A percentile compares a stretch with the other conserved stretches of the same genome.
Evolutionary conservation across 192 early-diverging fungal genomes (phyloP).

Genomic region (Coemansia sp.): DNA sequence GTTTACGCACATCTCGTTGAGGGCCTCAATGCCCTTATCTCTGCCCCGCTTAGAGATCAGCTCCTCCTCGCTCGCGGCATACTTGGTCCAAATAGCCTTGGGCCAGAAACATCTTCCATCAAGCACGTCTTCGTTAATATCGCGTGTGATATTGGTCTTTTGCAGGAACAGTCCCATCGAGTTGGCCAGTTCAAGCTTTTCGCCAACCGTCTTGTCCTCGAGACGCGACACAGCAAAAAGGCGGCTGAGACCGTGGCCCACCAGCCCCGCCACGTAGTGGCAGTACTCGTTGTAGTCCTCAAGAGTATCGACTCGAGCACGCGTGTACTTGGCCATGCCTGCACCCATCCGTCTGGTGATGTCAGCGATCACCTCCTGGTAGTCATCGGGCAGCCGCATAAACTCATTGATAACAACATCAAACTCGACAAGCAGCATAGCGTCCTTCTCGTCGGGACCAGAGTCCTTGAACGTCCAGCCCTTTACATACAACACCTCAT

Average conservation of each 20-base stretch:
- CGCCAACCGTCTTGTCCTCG: slow-evolving; percentile 63
- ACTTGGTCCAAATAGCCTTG: slow-evolving; percentile 87
- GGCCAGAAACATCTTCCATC: slow-evolving; percentile 97
- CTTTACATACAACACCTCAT: slow-evolving; percentile 73
- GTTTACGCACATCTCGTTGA: slow-evolving; percentile 89
- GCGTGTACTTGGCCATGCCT: slow-evolving; percentile 92
- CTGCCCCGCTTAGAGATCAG: slow-evolving; percentile 71
- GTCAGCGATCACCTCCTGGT: slow-evolving; percentile 86
- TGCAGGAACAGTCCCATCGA: slow-evolving; percentile 98
- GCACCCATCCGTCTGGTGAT: slow-evolving; percentile 91
- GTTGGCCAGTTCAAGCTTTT: slow-evolving; percentile 68
- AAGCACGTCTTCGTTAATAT: slow-evolving; percentile 87
- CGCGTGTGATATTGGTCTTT: slow-evolving; percentile 97
- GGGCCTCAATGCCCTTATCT: slow-evolving; percentile 70
- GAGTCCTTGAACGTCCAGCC: slow-evolving; percentile 83
- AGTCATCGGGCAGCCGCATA: slow-evolving; percentile 68
- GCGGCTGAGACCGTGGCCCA: slow-evolving; percentile 88
- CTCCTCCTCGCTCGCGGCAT: slow-evolving; percentile 70
- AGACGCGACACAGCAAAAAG: slow-evolving; percentile 88
- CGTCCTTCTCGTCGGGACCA: slow-evolving; percentile 94
- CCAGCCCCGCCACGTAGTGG: slow-evolving; percentile 96
- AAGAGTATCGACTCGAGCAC: slow-evolving; percentile 65
- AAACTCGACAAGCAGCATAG: slow-evolving; percentile 85
- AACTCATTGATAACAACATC: slow-evolving; percentile 90
- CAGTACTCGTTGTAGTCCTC: slow-evolving; percentile 97